These are phyloP conservation scores for Apophysomyces ossiformis DNA, from an alignment of 371 early-diverging fungal genomes.

Conservation along the genomic window DNA sequence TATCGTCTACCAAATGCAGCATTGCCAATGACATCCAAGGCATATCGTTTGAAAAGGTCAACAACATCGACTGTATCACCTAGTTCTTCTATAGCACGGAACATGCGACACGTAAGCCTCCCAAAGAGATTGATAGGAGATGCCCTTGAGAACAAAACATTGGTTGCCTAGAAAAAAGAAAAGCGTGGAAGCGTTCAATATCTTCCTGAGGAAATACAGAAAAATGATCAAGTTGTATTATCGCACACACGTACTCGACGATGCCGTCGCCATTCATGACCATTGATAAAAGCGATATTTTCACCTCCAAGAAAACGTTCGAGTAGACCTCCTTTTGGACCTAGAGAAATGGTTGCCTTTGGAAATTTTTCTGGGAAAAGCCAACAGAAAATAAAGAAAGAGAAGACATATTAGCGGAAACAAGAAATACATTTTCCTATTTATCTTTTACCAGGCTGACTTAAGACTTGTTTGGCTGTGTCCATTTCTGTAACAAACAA, in stretches of 20 bases:
- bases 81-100: conserved; percentile 21
- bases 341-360: not conserved
- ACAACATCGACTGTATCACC: not conserved
- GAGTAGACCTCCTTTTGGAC: not conserved
- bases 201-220: no score
- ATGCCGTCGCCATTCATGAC: not conserved
- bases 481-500: no score
- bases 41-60: not conserved
- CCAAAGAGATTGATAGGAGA: conserved; percentile 39
- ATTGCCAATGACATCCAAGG: conserved; percentile 5
- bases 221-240: not conserved
- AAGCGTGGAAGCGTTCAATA: not conserved
- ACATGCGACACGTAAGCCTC: conserved; percentile 20
- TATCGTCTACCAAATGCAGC: conserved; percentile 3
- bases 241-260: not conserved
- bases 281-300: not conserved
- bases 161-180: conserved; percentile 20
- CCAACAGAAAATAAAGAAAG: no score
- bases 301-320: not conserved
- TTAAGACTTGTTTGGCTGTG: no score
- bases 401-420: no score
- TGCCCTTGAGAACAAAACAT: conserved; percentile 40
- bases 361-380: not conserved
- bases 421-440: no score
- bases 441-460: no score